Evolutionary conservation across 208 protist species (phyloP).

Genomic region (Trypanosoma melophagium): DNA sequence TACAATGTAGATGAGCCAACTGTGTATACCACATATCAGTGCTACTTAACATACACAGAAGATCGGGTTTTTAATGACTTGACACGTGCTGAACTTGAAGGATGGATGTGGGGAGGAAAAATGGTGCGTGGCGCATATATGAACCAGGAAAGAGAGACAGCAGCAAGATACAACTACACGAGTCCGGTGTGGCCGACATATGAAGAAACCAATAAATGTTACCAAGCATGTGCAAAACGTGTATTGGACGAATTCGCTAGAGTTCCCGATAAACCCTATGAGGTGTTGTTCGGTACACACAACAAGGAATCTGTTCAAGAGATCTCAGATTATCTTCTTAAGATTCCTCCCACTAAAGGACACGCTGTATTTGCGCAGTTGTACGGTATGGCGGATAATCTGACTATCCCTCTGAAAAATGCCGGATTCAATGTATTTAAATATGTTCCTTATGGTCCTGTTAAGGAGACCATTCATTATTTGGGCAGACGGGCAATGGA

Average conservation of each 20-base stretch:
- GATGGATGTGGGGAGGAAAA: slow-evolving; percentile 93
- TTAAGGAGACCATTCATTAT: slow-evolving; percentile 95
- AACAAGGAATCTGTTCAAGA: slow-evolving; percentile 86
- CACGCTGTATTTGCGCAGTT: slow-evolving; percentile 93
- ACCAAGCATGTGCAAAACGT: slow-evolving; percentile 68
- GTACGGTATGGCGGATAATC: slow-evolving; percentile 95
- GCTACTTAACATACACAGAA: slow-evolving; percentile 93
- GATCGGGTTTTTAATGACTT: slow-evolving; percentile 89
- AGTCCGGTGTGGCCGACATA: slow-evolving; percentile 91
- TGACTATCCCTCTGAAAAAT: slow-evolving; percentile 91
- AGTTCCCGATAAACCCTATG: slow-evolving; percentile 54
- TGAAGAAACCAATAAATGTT: slow-evolving; percentile 92
- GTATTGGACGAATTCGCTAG: slow-evolving; percentile 59
- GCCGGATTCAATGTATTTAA: slow-evolving; percentile 87
- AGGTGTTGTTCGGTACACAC: slow-evolving; percentile 92
- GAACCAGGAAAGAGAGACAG: slow-evolving; percentile 80
- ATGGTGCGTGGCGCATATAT: slow-evolving; percentile 97
- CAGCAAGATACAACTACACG: slow-evolving; percentile 71
- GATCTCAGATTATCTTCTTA: slow-evolving; percentile 70
- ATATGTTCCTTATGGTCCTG: slow-evolving; percentile 97
- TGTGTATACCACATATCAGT: slow-evolving; percentile 97
- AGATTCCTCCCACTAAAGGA: slow-evolving; percentile 38
- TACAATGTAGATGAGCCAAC: slow-evolving; percentile 91
- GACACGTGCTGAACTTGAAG: slow-evolving; percentile 62
- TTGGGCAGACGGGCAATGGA: slow-evolving; percentile 94